phyloP scores from a whole-genome alignment of 1,284 basidiomycete genomes.

The Erythrobasidium hasegawianum region DNA sequence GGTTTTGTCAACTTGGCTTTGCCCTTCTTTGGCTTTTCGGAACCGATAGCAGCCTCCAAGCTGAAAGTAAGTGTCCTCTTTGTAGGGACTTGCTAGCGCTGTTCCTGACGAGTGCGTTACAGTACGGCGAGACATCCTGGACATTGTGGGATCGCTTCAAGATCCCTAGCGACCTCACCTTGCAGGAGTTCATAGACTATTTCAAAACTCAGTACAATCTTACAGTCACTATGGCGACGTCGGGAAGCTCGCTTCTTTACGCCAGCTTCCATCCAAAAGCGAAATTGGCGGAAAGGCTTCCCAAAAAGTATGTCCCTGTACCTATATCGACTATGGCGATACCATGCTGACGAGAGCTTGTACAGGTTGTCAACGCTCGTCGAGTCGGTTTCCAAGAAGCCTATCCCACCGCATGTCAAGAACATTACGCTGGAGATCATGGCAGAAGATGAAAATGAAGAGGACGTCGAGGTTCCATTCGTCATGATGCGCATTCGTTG shows the following conservation, averaged over 20 bases:
- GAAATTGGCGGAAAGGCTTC: slow-evolving; percentile 83
- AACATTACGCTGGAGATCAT: slow-evolving; percentile 70
- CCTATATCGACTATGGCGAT: no score
- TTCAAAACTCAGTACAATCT: slow-evolving; percentile 83
- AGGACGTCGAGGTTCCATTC: slow-evolving; percentile 53
- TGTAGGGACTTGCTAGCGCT: background rate
- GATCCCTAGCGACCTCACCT: slow-evolving; percentile 81
- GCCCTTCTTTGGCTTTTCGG: slow-evolving; percentile 99
- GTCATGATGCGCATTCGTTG: slow-evolving; percentile 26
- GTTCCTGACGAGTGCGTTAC: background rate
- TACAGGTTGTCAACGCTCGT: slow-evolving; percentile 65
- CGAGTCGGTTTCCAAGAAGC: slow-evolving; percentile 92
- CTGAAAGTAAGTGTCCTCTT: slow-evolving; percentile 56
- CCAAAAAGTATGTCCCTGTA: slow-evolving; percentile 61
- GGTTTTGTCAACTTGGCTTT: slow-evolving; percentile 96
- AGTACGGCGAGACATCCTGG: slow-evolving; percentile 83
- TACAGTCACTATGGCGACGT: slow-evolving; percentile 91
- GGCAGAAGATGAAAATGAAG: slow-evolving; percentile 82
- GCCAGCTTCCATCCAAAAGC: slow-evolving; percentile 85
- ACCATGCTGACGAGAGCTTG: no score
- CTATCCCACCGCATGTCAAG: slow-evolving; percentile 59
- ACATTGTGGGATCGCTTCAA: slow-evolving; percentile 98
- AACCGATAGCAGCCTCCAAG: slow-evolving; percentile 87
- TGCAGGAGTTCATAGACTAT: slow-evolving; percentile 78
- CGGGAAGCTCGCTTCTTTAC: slow-evolving; percentile 97